These are phyloP conservation scores for Lentinula raphanica DNA, from an alignment of 768 basidiomycete species.

Conservation along the genomic window DNA sequence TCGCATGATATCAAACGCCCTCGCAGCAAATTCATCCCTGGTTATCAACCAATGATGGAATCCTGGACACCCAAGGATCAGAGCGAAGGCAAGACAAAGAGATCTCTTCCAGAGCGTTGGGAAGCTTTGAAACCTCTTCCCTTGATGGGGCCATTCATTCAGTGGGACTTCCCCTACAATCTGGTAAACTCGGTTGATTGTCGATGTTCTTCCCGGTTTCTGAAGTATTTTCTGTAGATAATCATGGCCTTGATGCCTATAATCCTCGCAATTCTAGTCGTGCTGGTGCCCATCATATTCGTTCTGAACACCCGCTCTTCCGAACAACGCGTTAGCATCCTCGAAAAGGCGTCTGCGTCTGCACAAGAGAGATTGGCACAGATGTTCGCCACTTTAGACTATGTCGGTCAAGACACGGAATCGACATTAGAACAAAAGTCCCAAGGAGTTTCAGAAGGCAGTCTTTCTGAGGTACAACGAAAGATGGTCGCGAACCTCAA, in stretches of 20 bases:
- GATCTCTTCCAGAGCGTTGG: conserved; percentile 9
- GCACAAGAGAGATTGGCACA: conserved; percentile 6
- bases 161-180: conserved; percentile 20
- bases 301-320: background rate
- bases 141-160: conserved; percentile 14
- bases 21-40: background rate
- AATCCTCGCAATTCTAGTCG: background rate
- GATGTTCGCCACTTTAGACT: background rate
- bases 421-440: background rate
- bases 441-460: background rate
- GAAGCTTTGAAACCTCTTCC: conserved; percentile 7
- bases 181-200: conserved; percentile 11
- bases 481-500: conserved; percentile 18
- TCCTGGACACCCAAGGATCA: background rate
- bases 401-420: too few species aligned
- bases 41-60: background rate
- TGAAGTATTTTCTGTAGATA: background rate
- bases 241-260: background rate
- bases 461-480: conserved; percentile 14
- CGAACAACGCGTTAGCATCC: background rate
- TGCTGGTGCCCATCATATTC: background rate
- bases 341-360: background rate
- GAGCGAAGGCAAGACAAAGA: conserved; percentile 6
- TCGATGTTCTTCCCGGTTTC: too few species aligned
- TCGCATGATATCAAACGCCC: background rate